Evolutionary conservation across 768 basidiomycete genomes (phyloP).

Genomic region (Lyophyllum atratum): DNA sequence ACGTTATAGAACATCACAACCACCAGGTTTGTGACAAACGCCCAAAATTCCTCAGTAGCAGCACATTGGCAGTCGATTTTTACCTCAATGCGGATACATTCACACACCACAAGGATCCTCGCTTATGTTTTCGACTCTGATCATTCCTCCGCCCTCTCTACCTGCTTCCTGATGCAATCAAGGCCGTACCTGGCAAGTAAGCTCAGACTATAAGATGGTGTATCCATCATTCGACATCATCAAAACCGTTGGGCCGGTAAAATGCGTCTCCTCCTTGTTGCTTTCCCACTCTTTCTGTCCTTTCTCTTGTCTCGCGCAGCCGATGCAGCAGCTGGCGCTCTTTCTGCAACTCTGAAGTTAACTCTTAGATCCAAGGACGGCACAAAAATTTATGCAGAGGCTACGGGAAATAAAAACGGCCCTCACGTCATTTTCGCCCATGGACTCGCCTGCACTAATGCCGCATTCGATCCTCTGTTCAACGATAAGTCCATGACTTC

Average conservation of each 20-base stretch:
- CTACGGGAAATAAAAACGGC: slow-evolving; percentile 1
- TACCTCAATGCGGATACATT: background rate
- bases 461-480: slow-evolving; percentile 11
- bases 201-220: background rate
- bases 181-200: background rate
- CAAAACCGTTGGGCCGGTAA: background rate
- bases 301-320: background rate
- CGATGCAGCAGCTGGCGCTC: background rate
- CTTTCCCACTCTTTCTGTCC: background rate
- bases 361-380: slow-evolving; percentile 3
- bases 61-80: background rate
- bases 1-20: too few relatives aligned
- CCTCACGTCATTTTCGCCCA: slow-evolving; percentile 14
- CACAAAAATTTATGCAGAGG: slow-evolving; percentile 7
- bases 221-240: background rate
- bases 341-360: background rate
- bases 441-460: slow-evolving; percentile 9
- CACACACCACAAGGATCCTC: too few relatives aligned
- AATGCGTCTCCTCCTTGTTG: background rate
- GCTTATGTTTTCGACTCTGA: background rate
- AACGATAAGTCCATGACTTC: background rate
- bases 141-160: background rate
- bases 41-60: too few relatives aligned
- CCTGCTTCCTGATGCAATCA: background rate
- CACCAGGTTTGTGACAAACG: too few relatives aligned